phyloP scores from a whole-genome alignment of 2,329 filamentous ascomycete species.

The Colletotrichum sp. region DNA sequence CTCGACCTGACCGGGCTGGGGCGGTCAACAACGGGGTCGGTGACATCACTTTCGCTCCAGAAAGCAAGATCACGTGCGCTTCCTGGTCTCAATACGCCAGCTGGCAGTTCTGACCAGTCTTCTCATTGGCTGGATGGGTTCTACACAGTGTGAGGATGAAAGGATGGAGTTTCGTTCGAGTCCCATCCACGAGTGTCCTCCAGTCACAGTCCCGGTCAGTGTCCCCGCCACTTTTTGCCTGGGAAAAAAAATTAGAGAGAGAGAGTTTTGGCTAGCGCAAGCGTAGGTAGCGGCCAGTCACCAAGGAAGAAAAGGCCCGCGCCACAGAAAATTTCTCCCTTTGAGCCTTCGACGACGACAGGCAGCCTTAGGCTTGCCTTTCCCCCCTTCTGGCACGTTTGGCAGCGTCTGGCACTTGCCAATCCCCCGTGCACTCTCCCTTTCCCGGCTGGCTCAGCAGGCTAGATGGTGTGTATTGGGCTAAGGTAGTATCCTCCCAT shows the following conservation, averaged over 20 bases:
- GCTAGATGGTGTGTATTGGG: neutral
- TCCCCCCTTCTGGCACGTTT: conserved; percentile 6
- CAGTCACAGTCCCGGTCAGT: neutral
- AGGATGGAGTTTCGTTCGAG: neutral
- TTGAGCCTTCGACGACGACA: conserved; percentile 12
- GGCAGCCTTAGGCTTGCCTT: conserved; percentile 13
- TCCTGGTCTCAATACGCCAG: neutral
- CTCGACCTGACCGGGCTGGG: neutral
- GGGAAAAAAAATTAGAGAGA: neutral
- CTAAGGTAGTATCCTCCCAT: neutral
- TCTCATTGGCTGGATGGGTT: neutral
- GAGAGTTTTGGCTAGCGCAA: neutral
- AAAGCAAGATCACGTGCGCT: neutral
- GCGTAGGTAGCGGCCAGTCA: neutral
- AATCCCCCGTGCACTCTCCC: conserved; percentile 3
- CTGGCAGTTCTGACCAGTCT: neutral
- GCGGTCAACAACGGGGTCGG: neutral
- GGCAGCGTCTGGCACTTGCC: neutral
- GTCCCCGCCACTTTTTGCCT: neutral
- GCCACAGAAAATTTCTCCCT: conserved; percentile 20
- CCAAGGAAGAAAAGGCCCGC: neutral
- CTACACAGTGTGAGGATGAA: neutral
- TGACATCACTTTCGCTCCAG: neutral
- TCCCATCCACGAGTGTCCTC: neutral
- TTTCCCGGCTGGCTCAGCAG: neutral